phyloP scores from a whole-genome alignment of 805 yeast species.

The Suhomyces prunicola region DNA sequence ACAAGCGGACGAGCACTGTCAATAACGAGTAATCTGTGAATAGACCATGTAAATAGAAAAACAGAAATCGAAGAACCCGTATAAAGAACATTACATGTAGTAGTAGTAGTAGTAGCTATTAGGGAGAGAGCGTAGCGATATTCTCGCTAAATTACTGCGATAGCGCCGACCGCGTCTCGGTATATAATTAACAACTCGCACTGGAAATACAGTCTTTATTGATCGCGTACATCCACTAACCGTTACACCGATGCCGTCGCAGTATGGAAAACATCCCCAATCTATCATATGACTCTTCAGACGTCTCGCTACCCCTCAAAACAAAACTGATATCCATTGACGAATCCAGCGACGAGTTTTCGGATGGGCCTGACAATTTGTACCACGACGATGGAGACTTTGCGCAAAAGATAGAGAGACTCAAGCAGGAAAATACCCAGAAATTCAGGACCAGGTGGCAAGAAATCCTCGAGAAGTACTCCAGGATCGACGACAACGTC shows the following conservation, averaged over 20 bases:
- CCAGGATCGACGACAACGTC: slow-evolving; percentile 42
- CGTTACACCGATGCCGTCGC: not conserved
- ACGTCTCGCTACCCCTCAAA: not conserved
- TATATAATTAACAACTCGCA: not conserved
- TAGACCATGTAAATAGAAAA: not conserved
- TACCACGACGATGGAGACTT: slow-evolving; percentile 15
- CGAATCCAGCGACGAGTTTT: not conserved
- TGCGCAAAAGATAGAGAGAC: slow-evolving; percentile 21
- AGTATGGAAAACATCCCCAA: slow-evolving; percentile 9
- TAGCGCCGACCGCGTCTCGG: not conserved
- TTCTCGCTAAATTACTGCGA: not conserved
- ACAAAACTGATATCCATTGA: not conserved
- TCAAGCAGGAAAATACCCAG: slow-evolving; percentile 27
- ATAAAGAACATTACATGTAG: too few species aligned
- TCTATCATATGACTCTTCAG: slow-evolving; percentile 5
- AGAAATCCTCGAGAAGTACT: slow-evolving; percentile 50
- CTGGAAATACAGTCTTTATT: not conserved
- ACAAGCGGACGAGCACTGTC: slow-evolving; percentile 45
- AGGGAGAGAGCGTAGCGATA: not conserved
- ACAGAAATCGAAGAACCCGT: too few species aligned
- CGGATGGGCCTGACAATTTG: not conserved
- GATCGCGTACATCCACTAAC: too few species aligned
- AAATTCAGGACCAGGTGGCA: slow-evolving; percentile 44
- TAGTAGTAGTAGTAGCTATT: not conserved
- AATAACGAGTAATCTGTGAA: slow-evolving; percentile 17